These are phyloP conservation scores for Leccinum holopus DNA, from an alignment of 1,284 basidiomycete species.

Conservation along the genomic window DNA sequence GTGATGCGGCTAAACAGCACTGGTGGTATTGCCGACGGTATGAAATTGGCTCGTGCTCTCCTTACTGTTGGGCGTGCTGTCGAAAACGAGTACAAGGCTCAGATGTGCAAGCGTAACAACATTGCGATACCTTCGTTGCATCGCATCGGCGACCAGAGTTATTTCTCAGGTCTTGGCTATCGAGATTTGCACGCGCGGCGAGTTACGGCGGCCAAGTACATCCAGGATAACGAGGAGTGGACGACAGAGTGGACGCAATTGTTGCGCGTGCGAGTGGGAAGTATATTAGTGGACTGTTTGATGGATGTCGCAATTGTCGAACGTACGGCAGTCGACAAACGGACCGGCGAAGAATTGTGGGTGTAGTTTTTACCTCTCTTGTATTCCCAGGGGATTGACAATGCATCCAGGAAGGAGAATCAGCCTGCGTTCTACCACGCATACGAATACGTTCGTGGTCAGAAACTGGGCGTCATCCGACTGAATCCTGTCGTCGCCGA, in stretches of 20 bases:
- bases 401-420: slow-evolving; percentile 58
- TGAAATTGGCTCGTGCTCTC: slow-evolving; percentile 88
- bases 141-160: slow-evolving; percentile 43
- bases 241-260: slow-evolving; percentile 81
- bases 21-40: slow-evolving; percentile 79
- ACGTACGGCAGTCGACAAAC: slow-evolving; percentile 56
- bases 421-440: slow-evolving; percentile 93
- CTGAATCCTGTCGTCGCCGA: slow-evolving; percentile 82
- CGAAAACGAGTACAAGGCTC: slow-evolving; percentile 86
- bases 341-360: slow-evolving; percentile 57
- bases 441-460: slow-evolving; percentile 92
- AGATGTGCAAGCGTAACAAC: slow-evolving; percentile 70
- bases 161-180: slow-evolving; percentile 61
- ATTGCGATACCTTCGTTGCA: slow-evolving; percentile 49
- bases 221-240: slow-evolving; percentile 67
- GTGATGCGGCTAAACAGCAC: slow-evolving; percentile 82
- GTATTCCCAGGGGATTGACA: slow-evolving; percentile 1
- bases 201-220: slow-evolving; percentile 61
- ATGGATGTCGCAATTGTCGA: slow-evolving; percentile 84
- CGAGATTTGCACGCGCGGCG: slow-evolving; percentile 56
- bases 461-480: slow-evolving; percentile 89
- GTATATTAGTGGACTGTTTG: slow-evolving; percentile 79
- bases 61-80: slow-evolving; percentile 83
- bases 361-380: slow-evolving; percentile 28
- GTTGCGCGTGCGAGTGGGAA: slow-evolving; percentile 77